Conservation (phyloP, 2,329 filamentous ascomycete genomes). For the Cladophialophora psammophila region DNA sequence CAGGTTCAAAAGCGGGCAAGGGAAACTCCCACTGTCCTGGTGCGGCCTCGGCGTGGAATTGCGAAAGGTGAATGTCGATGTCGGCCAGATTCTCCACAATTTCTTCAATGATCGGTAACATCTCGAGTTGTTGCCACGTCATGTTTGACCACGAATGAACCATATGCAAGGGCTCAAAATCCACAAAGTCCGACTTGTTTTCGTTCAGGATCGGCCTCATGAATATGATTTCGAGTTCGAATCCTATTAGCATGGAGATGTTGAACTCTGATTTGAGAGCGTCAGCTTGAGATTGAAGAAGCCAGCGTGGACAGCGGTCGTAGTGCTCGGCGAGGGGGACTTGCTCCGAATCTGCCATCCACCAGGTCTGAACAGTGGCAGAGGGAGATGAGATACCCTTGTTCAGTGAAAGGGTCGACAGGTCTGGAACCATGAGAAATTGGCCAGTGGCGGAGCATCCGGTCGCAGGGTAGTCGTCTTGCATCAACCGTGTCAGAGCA, state of each 20-base stretch:
- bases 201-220: constrained; percentile 58
- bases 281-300: constrained; percentile 64
- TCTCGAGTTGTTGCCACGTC: constrained; percentile 65
- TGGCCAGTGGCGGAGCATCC: constrained; percentile 67
- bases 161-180: constrained; percentile 59
- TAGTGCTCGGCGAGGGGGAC: constrained; percentile 26
- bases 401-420: constrained; percentile 66
- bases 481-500: constrained; percentile 70
- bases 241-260: constrained; percentile 72
- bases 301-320: constrained; percentile 67
- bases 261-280: constrained; percentile 59
- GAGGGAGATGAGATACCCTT: constrained; percentile 64
- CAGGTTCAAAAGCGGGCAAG: constrained; percentile 67
- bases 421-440: constrained; percentile 71
- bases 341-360: constrained; percentile 60
- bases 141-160: constrained; percentile 76
- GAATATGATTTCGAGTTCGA: constrained; percentile 82
- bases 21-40: constrained; percentile 80
- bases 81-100: constrained; percentile 67
- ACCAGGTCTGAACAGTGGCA: constrained; percentile 72
- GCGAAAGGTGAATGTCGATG: constrained; percentile 71
- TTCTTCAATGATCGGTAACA: constrained; percentile 68
- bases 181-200: constrained; percentile 39
- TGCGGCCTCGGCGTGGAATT: constrained; percentile 77
- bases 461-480: constrained; percentile 67